phyloP scores from a whole-genome alignment of 2,329 filamentous ascomycete genomes.

The Metarhizium brunneum region DNA sequence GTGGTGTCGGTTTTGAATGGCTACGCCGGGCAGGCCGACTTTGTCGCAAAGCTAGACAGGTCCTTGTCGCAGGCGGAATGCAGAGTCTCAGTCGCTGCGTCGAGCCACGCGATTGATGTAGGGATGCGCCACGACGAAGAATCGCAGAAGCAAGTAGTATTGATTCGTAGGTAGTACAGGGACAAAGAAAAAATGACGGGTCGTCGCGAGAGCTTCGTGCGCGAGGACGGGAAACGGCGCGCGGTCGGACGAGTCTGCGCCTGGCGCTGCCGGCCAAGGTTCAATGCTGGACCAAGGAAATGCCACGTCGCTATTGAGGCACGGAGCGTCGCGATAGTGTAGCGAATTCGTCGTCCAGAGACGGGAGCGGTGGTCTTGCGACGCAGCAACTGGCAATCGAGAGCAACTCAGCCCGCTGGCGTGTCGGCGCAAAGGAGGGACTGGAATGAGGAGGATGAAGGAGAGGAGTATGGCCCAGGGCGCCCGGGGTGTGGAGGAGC shows the following conservation, averaged over 20 bases:
- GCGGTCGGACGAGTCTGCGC: background rate
- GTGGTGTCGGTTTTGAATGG: background rate
- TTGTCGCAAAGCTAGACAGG: background rate
- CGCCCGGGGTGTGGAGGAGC: conserved; percentile 5
- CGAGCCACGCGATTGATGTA: conserved; percentile 4
- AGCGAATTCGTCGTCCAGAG: conserved; percentile 4
- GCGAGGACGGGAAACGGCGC: background rate
- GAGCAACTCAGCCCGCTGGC: conserved; percentile 6
- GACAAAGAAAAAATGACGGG: background rate
- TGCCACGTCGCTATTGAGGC: background rate
- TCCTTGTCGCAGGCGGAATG: conserved; percentile 5
- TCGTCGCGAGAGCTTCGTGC: conserved; percentile 1
- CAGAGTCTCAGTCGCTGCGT: conserved; percentile 4
- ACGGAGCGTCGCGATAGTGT: conserved; percentile 1
- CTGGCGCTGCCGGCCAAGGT: background rate
- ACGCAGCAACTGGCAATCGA: background rate
- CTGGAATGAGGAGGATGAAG: conserved; percentile 19
- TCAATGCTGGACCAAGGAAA: background rate
- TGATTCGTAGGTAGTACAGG: background rate
- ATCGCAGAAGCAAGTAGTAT: background rate
- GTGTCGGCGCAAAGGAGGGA: conserved; percentile 21
- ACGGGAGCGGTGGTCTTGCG: conserved; percentile 2
- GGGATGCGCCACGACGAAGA: conserved; percentile 2
- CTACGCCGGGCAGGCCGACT: background rate
- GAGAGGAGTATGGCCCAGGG: conserved; percentile 15